Conservation (phyloP, 192 early-diverging fungal genomes). For the Mortierella hygrophila region DNA sequence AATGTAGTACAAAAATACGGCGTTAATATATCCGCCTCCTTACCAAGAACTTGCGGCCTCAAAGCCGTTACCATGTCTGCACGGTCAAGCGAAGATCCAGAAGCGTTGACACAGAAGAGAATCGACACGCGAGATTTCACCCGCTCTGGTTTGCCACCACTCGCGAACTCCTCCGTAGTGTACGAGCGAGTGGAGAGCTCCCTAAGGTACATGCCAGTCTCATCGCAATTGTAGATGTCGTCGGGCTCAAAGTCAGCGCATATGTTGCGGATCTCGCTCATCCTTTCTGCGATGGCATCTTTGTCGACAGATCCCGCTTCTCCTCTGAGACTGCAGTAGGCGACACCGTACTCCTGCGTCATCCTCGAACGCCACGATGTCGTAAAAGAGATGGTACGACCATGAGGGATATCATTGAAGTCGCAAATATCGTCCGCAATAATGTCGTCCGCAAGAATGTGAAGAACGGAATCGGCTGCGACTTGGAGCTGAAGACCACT, state of each 20-base stretch:
- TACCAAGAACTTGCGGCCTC: not conserved
- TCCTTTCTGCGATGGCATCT: constrained; percentile 5
- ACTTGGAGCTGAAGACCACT: not conserved
- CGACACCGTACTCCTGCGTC: not conserved
- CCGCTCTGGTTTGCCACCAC: not conserved
- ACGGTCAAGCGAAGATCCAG: not conserved
- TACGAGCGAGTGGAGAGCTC: constrained; percentile 4
- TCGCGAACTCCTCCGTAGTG: not conserved
- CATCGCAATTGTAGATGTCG: not conserved
- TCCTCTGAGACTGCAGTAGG: constrained; percentile 4
- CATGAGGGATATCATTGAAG: not conserved
- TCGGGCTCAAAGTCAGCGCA: not conserved
- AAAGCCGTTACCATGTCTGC: not conserved
- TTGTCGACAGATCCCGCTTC: constrained; percentile 11
- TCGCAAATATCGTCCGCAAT: too few relatives aligned
- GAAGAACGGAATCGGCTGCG: not conserved
- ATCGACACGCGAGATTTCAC: not conserved
- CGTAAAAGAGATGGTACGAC: not conserved
- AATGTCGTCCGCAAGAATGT: not conserved
- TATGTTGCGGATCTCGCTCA: not conserved
- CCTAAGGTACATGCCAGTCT: constrained; percentile 10
- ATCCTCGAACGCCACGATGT: not conserved
- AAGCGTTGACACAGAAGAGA: not conserved
- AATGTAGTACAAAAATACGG: too few relatives aligned
- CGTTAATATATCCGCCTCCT: too few relatives aligned